Percentiles rank a stretch among this genome's conserved stretches.
Evolutionary conservation across 108 stramenopile genomes (phyloP).

Genomic region (Thalassiosira profunda): DNA sequence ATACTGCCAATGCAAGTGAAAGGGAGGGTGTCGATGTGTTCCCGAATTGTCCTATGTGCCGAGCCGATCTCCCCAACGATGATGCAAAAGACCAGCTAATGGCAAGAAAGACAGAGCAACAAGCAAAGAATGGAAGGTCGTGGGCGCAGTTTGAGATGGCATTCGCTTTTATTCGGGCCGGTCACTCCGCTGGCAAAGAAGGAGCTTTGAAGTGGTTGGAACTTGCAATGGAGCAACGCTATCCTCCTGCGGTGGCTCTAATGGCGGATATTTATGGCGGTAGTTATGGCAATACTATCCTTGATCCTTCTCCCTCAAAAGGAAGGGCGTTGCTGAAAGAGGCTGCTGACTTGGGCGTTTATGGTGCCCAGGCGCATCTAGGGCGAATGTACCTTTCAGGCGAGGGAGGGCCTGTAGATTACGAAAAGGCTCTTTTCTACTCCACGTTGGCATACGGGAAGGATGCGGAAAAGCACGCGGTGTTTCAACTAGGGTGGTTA

Average conservation of each 20-base stretch:
- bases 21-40: too few species aligned
- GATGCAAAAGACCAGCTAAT: background rate
- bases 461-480: background rate
- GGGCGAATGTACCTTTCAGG: background rate
- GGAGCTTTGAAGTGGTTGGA: background rate
- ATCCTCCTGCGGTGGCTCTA: background rate
- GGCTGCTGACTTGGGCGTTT: background rate
- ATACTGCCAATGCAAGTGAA: background rate
- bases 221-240: background rate
- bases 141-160: background rate
- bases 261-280: background rate
- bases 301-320: background rate
- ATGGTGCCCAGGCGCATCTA: background rate
- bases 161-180: background rate
- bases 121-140: background rate
- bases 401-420: background rate
- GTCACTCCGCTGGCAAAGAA: background rate
- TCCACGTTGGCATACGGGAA: background rate
- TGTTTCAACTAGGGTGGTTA: background rate
- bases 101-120: background rate
- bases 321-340: background rate
- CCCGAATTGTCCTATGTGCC: background rate
- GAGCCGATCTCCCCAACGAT: background rate
- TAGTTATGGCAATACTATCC: background rate
- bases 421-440: background rate